Base-by-base conservation (phyloP, 352 stramenopile species). In the Globisporangium emineosum region DNA sequence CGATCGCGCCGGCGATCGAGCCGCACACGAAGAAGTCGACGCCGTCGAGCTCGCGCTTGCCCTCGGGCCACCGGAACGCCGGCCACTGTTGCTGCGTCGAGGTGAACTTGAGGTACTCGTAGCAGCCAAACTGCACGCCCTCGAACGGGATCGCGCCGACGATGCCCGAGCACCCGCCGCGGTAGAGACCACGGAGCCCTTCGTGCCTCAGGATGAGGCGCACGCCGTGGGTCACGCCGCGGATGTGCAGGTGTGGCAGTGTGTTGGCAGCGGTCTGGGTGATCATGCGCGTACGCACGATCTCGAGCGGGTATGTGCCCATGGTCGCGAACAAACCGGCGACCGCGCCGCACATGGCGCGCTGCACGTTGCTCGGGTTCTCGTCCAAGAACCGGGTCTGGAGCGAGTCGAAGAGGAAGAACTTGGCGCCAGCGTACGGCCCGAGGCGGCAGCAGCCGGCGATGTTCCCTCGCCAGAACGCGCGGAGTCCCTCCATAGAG, bases 221-320 rank as follows among this genome's bases (percentile, higher is more conserved):
- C 25, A 91, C 63, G 15, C 80, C 81, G 47, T 92, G 82, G 17
- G 72, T 25, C 19, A 95, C 74, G 25, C 78, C 78, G 19, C 74
- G 73, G 65, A 93, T 90, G 57, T 77, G 70, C 27, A 73, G 60
- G 23, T 75, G 69, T 23, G 73, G 57, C 23, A 68, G 64, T 10
- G 74, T 76, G 1, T 62, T 63, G 2, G 42, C 64, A 0, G 73
- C 59, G 0, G 73, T 84, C 71, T 90, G 81, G 9, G 80, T 77
- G 63, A 92, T 92, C 72, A 94, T 91, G 54, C 85, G 79, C 15
- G 85, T 94, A 66, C 85, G 79, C 55, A 94, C 80, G 10, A 94
- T 83, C 54, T 94, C 85, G 40, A 94, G 67, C n/a, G 85, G 85
- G 68, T 94, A 94, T 49, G 79, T 90, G 54, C 69, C 72, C 67